Evolutionary conservation across 2,329 filamentous ascomycete species (phyloP).

Genomic region (Aspergillus arachidicola): DNA sequence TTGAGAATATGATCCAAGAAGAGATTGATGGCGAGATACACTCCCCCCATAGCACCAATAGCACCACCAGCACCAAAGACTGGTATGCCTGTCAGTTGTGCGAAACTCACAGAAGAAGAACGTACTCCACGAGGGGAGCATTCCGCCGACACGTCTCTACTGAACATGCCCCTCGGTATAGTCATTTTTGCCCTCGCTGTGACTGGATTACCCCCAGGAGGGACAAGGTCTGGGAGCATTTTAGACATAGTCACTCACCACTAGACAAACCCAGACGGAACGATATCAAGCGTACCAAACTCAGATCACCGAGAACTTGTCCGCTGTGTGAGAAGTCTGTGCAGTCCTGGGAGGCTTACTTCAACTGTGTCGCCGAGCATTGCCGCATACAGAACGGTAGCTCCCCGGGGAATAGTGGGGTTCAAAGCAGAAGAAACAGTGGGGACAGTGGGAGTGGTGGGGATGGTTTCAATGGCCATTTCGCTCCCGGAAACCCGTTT

Average conservation of each 20-base stretch:
- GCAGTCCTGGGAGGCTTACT: constrained; percentile 14
- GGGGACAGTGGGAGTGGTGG: constrained; percentile 10
- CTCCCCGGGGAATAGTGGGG: constrained; percentile 8
- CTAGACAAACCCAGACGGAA: neutral
- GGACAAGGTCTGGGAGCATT: constrained; percentile 18
- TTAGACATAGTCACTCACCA: constrained; percentile 1
- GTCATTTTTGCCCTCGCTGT: constrained; percentile 12
- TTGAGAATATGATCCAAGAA: constrained; percentile 8
- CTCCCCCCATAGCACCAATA: neutral
- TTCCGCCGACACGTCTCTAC: constrained; percentile 17
- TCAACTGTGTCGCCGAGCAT: constrained; percentile 17
- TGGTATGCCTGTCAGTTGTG: constrained; percentile 11
- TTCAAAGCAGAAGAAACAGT: constrained; percentile 14
- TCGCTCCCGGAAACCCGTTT: neutral
- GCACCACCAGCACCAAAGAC: neutral
- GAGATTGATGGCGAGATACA: constrained; percentile 3
- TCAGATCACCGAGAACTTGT: constrained; percentile 7
- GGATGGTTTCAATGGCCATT: constrained; percentile 1
- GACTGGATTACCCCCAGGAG: neutral
- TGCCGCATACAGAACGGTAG: constrained; percentile 10
- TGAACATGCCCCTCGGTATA: constrained; percentile 5
- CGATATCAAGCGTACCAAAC: neutral
- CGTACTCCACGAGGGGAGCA: neutral
- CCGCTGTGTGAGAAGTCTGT: constrained; percentile 9
- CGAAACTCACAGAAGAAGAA: neutral